Evolutionary conservation across 345 rosid genomes (phyloP), one percentile per base, ranked within the genome.

Genomic region (Eucalyptus sp.): DNA sequence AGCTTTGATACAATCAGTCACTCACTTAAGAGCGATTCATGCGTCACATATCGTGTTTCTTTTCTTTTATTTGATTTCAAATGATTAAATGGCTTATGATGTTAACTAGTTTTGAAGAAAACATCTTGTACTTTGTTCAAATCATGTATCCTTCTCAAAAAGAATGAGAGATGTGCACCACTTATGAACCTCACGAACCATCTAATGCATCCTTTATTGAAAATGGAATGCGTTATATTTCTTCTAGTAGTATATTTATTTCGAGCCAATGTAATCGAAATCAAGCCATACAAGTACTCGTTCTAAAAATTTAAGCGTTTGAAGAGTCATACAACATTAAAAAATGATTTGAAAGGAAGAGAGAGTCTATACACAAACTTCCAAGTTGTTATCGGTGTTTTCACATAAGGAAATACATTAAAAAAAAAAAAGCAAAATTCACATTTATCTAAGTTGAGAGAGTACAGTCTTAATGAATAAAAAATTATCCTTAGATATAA

Each of bases 151-250:
- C 1, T 56, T 56, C 62, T 56, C 1, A 2, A 25, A 56, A 24
- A 24, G 29, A 2, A 56, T 56, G 4, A 56, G 29, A 24, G 29
- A 2, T 25, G 6, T 10, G 13, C 29, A 22, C 13, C 3, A 56
- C 6, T 56, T 56, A 24, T 10, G 13, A 22, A 24, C 13, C 62
- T 24, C 7, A 3, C 1, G 4, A 22, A 56, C 62, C 29, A 10
- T 56, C 29, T 4, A 10, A 56, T 24, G 62, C 13, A 24, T 56
- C 13, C 3, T 56, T 10, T 22, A 2, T 24, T 56, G 62, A 56
- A 56, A 56, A 56, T 56, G 0, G 62, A 10, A 56, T 24, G 62
- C 1, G 1, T 0, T 6, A 56, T 10, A 56, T 4, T 24, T 5
- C 13, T 56, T 56, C 13, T 24, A 1, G 13, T 24, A 3, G 13